Percentiles rank a stretch among this genome's conserved stretches.
Conservation (phyloP, 169 alveolate genomes). For the Plasmodium billcollinsi region DNA sequence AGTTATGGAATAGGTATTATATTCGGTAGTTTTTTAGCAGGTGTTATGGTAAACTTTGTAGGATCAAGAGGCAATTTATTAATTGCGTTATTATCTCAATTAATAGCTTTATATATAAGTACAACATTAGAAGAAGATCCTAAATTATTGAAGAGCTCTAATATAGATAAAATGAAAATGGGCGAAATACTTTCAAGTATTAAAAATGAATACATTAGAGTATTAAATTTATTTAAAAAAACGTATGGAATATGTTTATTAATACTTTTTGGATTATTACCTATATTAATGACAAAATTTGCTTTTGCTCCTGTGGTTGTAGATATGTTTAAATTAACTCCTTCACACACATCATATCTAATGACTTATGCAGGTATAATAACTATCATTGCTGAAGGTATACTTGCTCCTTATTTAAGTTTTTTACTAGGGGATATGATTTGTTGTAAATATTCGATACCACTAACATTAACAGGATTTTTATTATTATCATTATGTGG, state of each 20-base stretch:
- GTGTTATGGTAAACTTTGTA: constrained; percentile 28
- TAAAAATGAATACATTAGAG: constrained; percentile 36
- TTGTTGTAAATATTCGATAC: constrained; percentile 55
- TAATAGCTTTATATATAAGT: constrained; percentile 40
- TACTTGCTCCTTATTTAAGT: constrained; percentile 63
- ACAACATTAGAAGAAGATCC: constrained; percentile 54
- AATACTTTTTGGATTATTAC: constrained; percentile 54
- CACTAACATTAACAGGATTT: constrained; percentile 55
- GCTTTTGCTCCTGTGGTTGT: constrained; percentile 71
- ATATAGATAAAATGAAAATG: constrained; percentile 27
- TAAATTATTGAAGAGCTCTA: constrained; percentile 12
- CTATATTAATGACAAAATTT: constrained; percentile 60
- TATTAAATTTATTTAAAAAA: constrained; percentile 37
- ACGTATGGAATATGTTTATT: constrained; percentile 70
- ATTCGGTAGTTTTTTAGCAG: constrained; percentile 52
- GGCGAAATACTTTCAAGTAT: constrained; percentile 14
- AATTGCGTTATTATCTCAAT: constrained; percentile 39
- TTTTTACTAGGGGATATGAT: constrained; percentile 52
- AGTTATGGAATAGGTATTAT: constrained; percentile 63
- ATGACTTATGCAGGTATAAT: constrained; percentile 69
- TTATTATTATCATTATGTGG: constrained; percentile 62
- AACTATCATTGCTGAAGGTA: constrained; percentile 57
- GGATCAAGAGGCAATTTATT: constrained; percentile 65
- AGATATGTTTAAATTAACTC: constrained; percentile 71
- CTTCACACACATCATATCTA: constrained; percentile 62